Percentiles rank a stretch among this genome's conserved stretches.
phyloP scores from a whole-genome alignment of 2,329 filamentous ascomycete species.

The Penicillium griseofulvum region DNA sequence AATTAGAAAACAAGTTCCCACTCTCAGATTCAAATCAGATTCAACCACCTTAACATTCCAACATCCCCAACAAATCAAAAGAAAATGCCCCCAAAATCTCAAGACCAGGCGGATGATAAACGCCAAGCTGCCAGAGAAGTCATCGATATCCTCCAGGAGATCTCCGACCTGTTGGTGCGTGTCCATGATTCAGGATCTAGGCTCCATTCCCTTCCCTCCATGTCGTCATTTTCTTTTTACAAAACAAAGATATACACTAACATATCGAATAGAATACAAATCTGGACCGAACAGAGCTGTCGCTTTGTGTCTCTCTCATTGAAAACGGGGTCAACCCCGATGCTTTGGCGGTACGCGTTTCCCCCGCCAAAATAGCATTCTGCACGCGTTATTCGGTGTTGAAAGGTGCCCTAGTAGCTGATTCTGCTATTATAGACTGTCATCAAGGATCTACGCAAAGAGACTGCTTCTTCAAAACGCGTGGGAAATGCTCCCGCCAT shows the following conservation, averaged over 20 bases:
- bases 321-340: conserved; percentile 97
- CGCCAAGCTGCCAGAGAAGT: conserved; percentile 51
- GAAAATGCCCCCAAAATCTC: conserved; percentile 35
- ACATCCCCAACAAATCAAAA: conserved; percentile 7
- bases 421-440: conserved; percentile 35
- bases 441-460: conserved; percentile 47
- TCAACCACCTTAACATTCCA: not conserved
- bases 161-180: conserved; percentile 47
- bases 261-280: conserved; percentile 73
- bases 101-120: conserved; percentile 43
- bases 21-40: not conserved
- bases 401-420: conserved; percentile 3
- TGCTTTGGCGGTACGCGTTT: conserved; percentile 74
- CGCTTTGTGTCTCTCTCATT: conserved; percentile 93
- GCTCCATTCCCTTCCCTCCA: not conserved
- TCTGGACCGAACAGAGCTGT: conserved; percentile 84
- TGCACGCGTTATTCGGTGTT: not conserved
- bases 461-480: conserved; percentile 32
- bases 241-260: not conserved
- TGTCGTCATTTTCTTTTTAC: not conserved
- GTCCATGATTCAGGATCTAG: not conserved
- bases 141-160: conserved; percentile 52
- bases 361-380: not conserved
- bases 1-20: no score
- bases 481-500: conserved; percentile 21